These are phyloP conservation scores for Halteria grandinella DNA, from an alignment of 73 alveolate species.

Conservation along the genomic window DNA sequence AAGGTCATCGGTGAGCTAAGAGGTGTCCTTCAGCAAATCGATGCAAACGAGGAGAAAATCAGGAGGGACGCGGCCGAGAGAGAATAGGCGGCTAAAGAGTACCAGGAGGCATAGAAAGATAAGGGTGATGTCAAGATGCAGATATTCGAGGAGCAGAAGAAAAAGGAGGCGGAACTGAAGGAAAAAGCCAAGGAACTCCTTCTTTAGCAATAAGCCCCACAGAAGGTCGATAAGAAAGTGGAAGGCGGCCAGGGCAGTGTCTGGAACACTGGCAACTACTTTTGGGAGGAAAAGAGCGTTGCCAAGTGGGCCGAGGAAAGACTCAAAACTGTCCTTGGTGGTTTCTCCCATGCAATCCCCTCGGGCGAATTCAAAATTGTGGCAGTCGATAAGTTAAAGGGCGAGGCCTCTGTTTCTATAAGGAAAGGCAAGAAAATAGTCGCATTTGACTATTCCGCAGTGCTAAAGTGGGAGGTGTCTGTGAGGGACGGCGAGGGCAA, in stretches of 20 bases:
- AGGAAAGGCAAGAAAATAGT: conserved; percentile 74
- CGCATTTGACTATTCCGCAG: conserved; percentile 44
- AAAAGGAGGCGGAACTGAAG: conserved; percentile 46
- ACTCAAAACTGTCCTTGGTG: conserved; percentile 42
- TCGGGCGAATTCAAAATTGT: conserved; percentile 45
- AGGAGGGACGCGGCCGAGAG: conserved; percentile 47
- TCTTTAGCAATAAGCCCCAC: not conserved
- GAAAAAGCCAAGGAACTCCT: conserved; percentile 20
- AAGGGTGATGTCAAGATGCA: conserved; percentile 46
- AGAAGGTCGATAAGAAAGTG: not conserved
- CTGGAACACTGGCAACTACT: conserved; percentile 71
- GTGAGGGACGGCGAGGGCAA: conserved; percentile 57
- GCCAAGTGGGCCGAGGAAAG: conserved; percentile 70
- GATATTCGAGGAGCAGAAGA: conserved; percentile 53
- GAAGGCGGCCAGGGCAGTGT: conserved; percentile 62
- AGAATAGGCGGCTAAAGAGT: conserved; percentile 38
- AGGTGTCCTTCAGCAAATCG: conserved; percentile 44
- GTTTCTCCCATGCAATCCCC: not conserved
- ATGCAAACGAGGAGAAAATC: conserved; percentile 59
- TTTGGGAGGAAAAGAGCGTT: conserved; percentile 70
- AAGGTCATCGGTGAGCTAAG: conserved; percentile 48
- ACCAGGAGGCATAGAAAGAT: conserved; percentile 43
- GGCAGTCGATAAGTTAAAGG: conserved; percentile 51
- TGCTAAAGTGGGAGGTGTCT: conserved; percentile 35
- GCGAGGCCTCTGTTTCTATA: conserved; percentile 65